Conservation (phyloP, 305 asterid species). For the Caryopteris hybrid region DNA sequence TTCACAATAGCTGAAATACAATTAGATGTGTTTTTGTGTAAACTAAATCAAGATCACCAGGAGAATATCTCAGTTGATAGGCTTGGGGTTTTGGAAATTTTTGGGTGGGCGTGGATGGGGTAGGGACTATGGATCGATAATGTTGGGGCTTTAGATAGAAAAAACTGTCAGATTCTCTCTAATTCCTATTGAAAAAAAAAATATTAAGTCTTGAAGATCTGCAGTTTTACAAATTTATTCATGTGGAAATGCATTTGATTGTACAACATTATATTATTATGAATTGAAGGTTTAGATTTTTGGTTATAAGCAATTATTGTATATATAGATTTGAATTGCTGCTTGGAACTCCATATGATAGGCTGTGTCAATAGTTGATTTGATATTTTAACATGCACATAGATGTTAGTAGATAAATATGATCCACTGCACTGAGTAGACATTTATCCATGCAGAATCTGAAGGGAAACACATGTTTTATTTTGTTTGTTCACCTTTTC, state of each 20-base stretch:
- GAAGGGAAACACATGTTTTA: not conserved
- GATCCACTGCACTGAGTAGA: not conserved
- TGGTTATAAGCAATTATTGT: not conserved
- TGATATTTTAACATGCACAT: not conserved
- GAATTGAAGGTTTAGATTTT: not conserved
- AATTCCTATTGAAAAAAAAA: too few species aligned
- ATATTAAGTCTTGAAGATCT: too few species aligned
- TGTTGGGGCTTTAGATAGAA: not conserved
- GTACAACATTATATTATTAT: not conserved
- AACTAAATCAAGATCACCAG: not conserved
- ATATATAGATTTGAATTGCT: not conserved
- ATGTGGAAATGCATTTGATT: too few species aligned
- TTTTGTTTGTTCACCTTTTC: not conserved
- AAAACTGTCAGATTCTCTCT: not conserved
- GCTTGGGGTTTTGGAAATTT: not conserved
- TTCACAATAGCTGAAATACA: not conserved
- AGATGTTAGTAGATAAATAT: not conserved
- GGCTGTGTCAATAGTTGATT: not conserved
- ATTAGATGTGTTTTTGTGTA: not conserved
- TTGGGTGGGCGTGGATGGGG: not conserved
- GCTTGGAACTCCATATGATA: not conserved
- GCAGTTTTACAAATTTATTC: not conserved
- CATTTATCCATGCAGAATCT: not conserved
- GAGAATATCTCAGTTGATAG: not conserved
- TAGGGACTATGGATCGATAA: not conserved